Conservation (phyloP, 1,139 yeast genomes). For the Suhomyces wounanorum region DNA sequence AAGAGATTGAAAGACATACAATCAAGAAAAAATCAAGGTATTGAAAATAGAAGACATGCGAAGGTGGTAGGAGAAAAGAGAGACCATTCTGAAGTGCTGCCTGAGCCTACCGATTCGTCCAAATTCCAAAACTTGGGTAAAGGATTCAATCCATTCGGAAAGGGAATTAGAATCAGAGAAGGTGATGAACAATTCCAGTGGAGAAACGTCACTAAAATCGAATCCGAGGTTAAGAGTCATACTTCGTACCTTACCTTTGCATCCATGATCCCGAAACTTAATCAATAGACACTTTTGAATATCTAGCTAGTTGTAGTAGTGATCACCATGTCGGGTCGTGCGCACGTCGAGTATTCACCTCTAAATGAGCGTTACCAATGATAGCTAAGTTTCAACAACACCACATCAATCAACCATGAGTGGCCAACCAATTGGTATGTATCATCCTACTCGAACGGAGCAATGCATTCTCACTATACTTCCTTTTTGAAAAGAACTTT, state of each 20-base stretch:
- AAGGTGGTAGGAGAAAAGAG: conserved; percentile 21
- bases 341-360: background rate
- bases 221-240: conserved; percentile 85
- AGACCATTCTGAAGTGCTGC: conserved; percentile 19
- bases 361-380: background rate
- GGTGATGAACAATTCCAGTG: conserved; percentile 82
- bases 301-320: background rate
- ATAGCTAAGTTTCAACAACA: conserved; percentile 3
- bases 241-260: conserved; percentile 96
- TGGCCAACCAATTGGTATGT: conserved; percentile 61
- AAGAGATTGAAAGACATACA: conserved; percentile 81
- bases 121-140: conserved; percentile 42
- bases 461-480: background rate
- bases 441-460: background rate
- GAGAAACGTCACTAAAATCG: conserved; percentile 81
- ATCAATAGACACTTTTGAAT: background rate
- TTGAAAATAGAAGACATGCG: conserved; percentile 53
- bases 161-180: conserved; percentile 74
- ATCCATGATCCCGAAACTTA: conserved; percentile 29
- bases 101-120: conserved; percentile 14
- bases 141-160: conserved; percentile 91
- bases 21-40: conserved; percentile 70
- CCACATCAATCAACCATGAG: conserved; percentile 28
- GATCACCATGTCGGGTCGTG: conserved; percentile 5
- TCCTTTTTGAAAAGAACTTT: background rate